Evolutionary conservation across 768 basidiomycete genomes (phyloP).

Genomic region (Calocybe cyanea): DNA sequence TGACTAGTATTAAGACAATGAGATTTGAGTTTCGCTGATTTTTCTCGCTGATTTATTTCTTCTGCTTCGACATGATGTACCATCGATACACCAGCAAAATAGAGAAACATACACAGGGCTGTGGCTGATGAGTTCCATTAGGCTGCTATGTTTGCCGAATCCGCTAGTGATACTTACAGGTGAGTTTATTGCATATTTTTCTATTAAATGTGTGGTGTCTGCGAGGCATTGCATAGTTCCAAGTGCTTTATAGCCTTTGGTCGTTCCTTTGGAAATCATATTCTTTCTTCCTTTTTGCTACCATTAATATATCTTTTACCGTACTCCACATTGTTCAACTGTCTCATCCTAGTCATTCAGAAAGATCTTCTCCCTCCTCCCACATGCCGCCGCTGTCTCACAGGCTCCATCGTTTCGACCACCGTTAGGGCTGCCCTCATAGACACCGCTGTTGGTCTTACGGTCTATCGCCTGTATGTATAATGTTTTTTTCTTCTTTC

Average conservation of each 20-base stretch:
- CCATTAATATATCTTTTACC: too few relatives aligned
- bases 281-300: too few relatives aligned
- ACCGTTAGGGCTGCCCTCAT: conserved; percentile 59
- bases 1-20: too few relatives aligned
- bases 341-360: conserved; percentile 44
- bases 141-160: conserved; percentile 15
- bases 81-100: conserved; percentile 59
- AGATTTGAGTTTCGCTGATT: conserved; percentile 60
- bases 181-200: conserved; percentile 9
- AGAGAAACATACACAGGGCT: conserved; percentile 40
- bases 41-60: conserved; percentile 48
- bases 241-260: too few relatives aligned
- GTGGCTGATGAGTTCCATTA: conserved; percentile 17
- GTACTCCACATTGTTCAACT: conserved; percentile 22
- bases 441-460: neutral
- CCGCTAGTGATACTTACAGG: too few relatives aligned
- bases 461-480: neutral
- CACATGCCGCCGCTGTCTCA: neutral
- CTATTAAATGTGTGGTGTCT: conserved; percentile 5
- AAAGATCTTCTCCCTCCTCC: conserved; percentile 56
- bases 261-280: too few relatives aligned
- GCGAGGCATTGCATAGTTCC: neutral
- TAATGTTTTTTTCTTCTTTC: too few relatives aligned
- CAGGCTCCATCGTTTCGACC: neutral
- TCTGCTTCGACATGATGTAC: conserved; percentile 54